Evolutionary conservation across 129 eudicot species (phyloP), one percentile per base, ranked within the genome.

Genomic region (Helichrysum umbraculigerum): DNA sequence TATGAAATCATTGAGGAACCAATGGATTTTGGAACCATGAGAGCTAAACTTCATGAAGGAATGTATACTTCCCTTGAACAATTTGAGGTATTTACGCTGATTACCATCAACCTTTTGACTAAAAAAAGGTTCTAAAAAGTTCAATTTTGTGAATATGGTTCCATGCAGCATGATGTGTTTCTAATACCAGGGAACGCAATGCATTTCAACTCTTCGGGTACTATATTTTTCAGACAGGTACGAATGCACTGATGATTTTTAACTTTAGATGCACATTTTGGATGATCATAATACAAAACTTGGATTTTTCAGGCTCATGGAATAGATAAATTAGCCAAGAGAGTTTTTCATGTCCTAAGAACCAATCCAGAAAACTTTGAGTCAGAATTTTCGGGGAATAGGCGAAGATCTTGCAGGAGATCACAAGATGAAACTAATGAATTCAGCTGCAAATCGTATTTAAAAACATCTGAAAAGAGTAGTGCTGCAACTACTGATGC

Each of bases 31-130:
- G 98, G 96, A 28, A 94, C 97, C 34, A 94, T 91, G 96, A 81
- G 97, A 86, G 98, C 98, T 78, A 94, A 94, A 78, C 97, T 94
- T 65, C 98, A 94, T 73, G 98, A 94, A 86, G 97, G 93, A 82
- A 82, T 91, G 93, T 94, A 94, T 76, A 73, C 80, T 30, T 87
- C 83, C 76, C 90, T 91, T 37, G 84, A 87, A 59, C 93, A 94
- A 81, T 94, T 91, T 73, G 88, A 94, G 97, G 97, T 80, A 32
- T 89, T 62, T 66, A 71, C 61, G 77, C 1, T 25, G 28, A 25
- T 17, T 69, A 52, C 32, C 47, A 41, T 47, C 30, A 51, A n/a
- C 12, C 3, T 28, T 72, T 35, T 7, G 1, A 25, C n/a, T n/a
- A 25, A 25, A 25, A 25, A 25, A 25, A 25, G 0, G 28, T 25